Evolutionary conservation across 2,329 filamentous ascomycete genomes (phyloP), one percentile per base, ranked within the genome.

Genomic region (Pseudonectria foliicola): DNA sequence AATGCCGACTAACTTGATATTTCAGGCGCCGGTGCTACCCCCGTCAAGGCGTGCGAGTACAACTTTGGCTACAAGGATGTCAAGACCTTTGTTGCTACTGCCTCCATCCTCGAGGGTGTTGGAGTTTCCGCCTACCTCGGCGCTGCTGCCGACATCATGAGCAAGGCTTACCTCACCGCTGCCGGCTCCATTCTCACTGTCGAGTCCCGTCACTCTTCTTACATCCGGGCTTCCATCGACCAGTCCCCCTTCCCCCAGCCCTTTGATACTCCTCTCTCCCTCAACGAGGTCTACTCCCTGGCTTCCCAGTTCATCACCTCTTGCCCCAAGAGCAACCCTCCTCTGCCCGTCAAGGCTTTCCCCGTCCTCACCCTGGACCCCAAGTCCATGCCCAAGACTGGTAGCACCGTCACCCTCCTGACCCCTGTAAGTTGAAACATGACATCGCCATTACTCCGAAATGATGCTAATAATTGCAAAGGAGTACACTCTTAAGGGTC

Each of bases 121-220:
- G 71, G 79, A 8, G 79, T 84, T 61, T 71, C 71, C 2, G 63
- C 80, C 4, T 80, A 78, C 61, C 62, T 82, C 44, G 77, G 80
- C 27, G 78, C 77, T 13, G 78, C 78, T 6, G 68, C 70, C 15
- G 63, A 65, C 35, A 79, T 83, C 52, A 63, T 67, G 48, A 67
- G 67, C 56, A 76, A 76, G 52, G 57, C 63, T 2, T 79, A 79
- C 55, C 65, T 84, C 36, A 53, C 55, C 0, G 73, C 71, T 2
- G 80, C 80, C 3, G 80, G 71, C 12, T 75, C 73, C 35, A 84
- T 85, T 54, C 61, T 84, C 21, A 59, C 57, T 14, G 68, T 81
- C 25, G 80, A 85, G 59, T 67, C 77, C 6, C 70, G 79, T 2
- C 80, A 84, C 65, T 69, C 70, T 3, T 59, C 78, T 2, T 78